Evolutionary conservation across 805 yeast species (phyloP).

Genomic region (Saturnispora dispora): DNA sequence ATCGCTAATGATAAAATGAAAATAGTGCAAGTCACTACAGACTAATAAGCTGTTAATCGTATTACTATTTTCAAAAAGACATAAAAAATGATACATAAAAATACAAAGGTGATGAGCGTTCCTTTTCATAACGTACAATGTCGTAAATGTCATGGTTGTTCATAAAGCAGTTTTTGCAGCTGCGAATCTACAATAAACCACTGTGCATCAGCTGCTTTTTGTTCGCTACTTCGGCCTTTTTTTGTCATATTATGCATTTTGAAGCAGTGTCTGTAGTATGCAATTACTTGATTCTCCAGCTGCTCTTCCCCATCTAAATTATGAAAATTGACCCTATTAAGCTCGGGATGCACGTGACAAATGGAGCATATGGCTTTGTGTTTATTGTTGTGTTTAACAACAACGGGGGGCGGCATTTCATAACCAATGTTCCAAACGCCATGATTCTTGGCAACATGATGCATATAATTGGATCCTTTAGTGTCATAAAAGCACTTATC

Average conservation of each 20-base stretch:
- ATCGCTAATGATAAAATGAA: too few species aligned
- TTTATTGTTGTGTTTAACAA: neutral
- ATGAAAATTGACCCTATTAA: neutral
- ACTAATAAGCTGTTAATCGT: too few species aligned
- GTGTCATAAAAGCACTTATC: conserved; percentile 16
- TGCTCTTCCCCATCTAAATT: neutral
- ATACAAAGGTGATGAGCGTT: neutral
- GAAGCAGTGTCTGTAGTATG: neutral
- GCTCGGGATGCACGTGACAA: neutral
- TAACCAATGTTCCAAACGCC: conserved; percentile 26
- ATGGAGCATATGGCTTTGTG: neutral
- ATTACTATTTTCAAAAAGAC: too few species aligned
- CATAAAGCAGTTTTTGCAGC: neutral
- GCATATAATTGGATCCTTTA: conserved; percentile 22
- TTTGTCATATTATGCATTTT: neutral
- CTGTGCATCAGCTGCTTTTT: neutral
- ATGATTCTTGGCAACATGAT: conserved; percentile 26
- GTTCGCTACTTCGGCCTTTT: neutral
- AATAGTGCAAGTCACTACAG: too few species aligned
- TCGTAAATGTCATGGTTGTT: neutral
- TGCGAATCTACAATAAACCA: neutral
- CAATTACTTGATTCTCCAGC: neutral
- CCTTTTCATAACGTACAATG: too few species aligned
- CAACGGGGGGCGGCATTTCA: conserved; percentile 23
- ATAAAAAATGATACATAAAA: neutral